phyloP scores from a whole-genome alignment of 2,329 filamentous ascomycete species.

The Acrodontium crateriforme region DNA sequence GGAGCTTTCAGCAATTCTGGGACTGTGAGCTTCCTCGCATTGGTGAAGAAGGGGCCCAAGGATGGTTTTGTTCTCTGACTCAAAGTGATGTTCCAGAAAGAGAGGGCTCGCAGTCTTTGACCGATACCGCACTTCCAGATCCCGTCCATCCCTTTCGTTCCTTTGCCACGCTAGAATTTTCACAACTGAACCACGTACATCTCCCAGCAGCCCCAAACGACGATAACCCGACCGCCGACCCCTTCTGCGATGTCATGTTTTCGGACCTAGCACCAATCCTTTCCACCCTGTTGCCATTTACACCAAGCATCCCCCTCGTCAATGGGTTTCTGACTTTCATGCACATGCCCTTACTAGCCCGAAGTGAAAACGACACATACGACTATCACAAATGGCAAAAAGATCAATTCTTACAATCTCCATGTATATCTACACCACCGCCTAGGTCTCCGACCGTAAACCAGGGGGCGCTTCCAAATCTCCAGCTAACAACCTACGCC shows the following conservation, averaged over 20 bases:
- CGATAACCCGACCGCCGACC: conserved; percentile 50
- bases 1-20: conserved; percentile 67
- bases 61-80: conserved; percentile 52
- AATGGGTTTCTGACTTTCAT: conserved; percentile 47
- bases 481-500: too few relatives aligned
- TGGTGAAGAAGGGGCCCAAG: conserved; percentile 56
- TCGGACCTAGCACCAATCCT: conserved; percentile 58
- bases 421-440: too few relatives aligned
- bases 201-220: conserved; percentile 54
- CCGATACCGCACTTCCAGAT: too few relatives aligned
- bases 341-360: conserved; percentile 37
- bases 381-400: background rate
- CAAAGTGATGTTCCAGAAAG: conserved; percentile 11
- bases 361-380: conserved; percentile 13
- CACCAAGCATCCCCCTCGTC: conserved; percentile 38
- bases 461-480: too few relatives aligned
- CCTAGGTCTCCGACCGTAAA: too few relatives aligned
- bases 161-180: conserved; percentile 42
- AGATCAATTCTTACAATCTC: conserved; percentile 2
- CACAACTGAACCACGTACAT: conserved; percentile 15
- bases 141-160: conserved; percentile 4
- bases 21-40: conserved; percentile 68
- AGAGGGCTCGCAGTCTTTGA: conserved; percentile 21
- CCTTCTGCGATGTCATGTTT: conserved; percentile 68
- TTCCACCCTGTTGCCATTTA: conserved; percentile 25